Evolutionary conservation across 306 rosid genomes (phyloP), one percentile per base, ranked within the genome.

Genomic region (Dicorynia guianensis): DNA sequence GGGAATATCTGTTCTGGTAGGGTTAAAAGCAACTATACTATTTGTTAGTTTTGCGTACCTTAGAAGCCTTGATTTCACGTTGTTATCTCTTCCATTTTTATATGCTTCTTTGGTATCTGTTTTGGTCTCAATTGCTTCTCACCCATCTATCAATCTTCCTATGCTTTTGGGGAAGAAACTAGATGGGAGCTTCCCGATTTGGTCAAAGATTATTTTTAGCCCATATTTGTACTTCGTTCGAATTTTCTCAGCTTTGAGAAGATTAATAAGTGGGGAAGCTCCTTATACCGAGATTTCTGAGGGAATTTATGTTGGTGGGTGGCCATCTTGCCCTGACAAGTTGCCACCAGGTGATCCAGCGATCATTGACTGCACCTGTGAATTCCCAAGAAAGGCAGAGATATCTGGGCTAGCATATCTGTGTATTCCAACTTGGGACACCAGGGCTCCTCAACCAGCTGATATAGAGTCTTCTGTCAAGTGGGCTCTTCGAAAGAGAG

Each of bases 361-460:
- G 18, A 53, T 95, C 47, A 15, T 95, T 57, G 98, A 95, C 74
- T 95, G 98, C 76, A 92, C 98, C 34, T 87, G 93, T 79, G 98
- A 95, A 83, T 78, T 95, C 9, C 98, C 98, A 0, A 87, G 93
- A 65, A 54, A 39, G 61, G 56, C 75, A 20, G 89, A 80, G 8
- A 71, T 88, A 57, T 78, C 83, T 0, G 90, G 80, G 19, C 60
- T 80, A 35, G 81, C 92, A 1, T 95, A 95, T 71, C 65, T 74
- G 30, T 95, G 97, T 12, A 20, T 95, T 47, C 96, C 98, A 3
- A 89, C 98, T 19, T 95, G 98, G 98, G 97, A 95, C 58, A 90
- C 97, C 0, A 82, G 97, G 55, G 75, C 96, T 8, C 97, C 98
- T 71, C 86, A 59, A 43, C 89, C 96, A 0, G 74, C 76, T 34